Percentiles rank a stretch among this genome's conserved stretches.
Conservation (phyloP, 257 asterid genomes). For the Verbascum thapsus region DNA sequence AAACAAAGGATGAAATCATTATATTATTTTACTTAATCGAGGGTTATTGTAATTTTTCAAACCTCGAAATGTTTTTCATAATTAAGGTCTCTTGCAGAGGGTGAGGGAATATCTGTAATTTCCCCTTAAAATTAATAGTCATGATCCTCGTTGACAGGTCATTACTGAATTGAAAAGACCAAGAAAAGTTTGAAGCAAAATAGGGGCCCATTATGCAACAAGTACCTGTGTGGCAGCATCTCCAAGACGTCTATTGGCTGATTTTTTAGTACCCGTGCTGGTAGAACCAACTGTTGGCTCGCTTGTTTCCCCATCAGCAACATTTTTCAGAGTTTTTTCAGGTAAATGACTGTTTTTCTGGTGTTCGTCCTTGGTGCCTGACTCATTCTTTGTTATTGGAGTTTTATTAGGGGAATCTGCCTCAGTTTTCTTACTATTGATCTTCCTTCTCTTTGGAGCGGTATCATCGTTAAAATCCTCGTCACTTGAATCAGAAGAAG, state of each 20-base stretch:
- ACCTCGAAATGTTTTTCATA: not conserved
- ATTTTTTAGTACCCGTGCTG: slow-evolving; percentile 39
- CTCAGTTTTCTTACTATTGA: slow-evolving; percentile 38
- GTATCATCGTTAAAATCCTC: slow-evolving; percentile 71
- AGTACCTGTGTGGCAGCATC: slow-evolving; percentile 74
- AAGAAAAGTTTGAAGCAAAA: not conserved
- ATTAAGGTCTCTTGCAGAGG: not conserved
- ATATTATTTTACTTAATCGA: too few species aligned
- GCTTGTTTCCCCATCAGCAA: slow-evolving; percentile 32
- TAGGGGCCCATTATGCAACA: slow-evolving; percentile 16
- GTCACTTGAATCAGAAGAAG: slow-evolving; percentile 84
- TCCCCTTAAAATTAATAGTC: not conserved
- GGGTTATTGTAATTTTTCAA: not conserved
- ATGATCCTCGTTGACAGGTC: not conserved
- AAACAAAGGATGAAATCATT: too few species aligned
- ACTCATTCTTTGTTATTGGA: slow-evolving; percentile 27
- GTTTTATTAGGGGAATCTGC: slow-evolving; percentile 31
- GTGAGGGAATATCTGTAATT: not conserved
- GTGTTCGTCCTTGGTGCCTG: slow-evolving; percentile 35
- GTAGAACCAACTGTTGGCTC: slow-evolving; percentile 44
- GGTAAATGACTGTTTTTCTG: slow-evolving; percentile 35
- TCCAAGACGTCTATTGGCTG: slow-evolving; percentile 52
- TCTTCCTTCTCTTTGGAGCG: slow-evolving; percentile 52
- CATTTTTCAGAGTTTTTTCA: slow-evolving; percentile 31
- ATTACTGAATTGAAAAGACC: slow-evolving; percentile 9